Conservation (phyloP, 352 stramenopile genomes). For the Pythium utonaiense region DNA sequence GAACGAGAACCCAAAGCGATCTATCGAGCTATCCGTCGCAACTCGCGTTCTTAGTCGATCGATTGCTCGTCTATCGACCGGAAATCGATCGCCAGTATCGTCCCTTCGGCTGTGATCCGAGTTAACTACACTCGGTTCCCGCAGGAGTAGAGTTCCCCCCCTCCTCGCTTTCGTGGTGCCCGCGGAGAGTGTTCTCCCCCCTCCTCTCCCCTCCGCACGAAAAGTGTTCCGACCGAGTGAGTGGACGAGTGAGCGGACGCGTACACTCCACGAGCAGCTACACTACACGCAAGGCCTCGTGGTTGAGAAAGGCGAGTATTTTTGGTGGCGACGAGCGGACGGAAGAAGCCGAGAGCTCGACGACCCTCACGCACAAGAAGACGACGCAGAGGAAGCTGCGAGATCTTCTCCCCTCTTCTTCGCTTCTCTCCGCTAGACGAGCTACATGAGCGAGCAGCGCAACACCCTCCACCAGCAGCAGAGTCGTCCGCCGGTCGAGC, state of each 20-base stretch:
- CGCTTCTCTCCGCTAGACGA: neutral
- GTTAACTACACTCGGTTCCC: neutral
- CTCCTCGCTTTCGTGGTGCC: too few relatives aligned
- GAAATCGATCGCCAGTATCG: neutral
- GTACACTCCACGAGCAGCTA: neutral
- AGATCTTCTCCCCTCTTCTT: neutral
- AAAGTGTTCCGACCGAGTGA: neutral
- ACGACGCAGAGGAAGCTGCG: neutral
- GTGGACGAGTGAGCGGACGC: neutral
- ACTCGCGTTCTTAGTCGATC: neutral
- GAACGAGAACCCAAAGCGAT: conserved; percentile 1
- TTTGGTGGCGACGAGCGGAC: neutral
- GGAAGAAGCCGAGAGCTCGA: neutral
- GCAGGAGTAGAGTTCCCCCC: neutral
- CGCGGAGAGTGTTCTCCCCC: neutral
- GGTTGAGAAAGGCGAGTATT: neutral
- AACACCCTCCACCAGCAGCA: conserved; percentile 1
- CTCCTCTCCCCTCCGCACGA: too few relatives aligned
- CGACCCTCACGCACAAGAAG: neutral
- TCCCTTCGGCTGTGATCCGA: too few relatives aligned
- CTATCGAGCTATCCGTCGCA: too few relatives aligned
- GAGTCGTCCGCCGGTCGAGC: neutral
- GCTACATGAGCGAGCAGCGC: conserved; percentile 13
- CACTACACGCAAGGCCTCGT: neutral
- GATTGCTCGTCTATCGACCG: neutral